Conservation (phyloP, 345 rosid species). For the Eucalyptus pauciflora region DNA sequence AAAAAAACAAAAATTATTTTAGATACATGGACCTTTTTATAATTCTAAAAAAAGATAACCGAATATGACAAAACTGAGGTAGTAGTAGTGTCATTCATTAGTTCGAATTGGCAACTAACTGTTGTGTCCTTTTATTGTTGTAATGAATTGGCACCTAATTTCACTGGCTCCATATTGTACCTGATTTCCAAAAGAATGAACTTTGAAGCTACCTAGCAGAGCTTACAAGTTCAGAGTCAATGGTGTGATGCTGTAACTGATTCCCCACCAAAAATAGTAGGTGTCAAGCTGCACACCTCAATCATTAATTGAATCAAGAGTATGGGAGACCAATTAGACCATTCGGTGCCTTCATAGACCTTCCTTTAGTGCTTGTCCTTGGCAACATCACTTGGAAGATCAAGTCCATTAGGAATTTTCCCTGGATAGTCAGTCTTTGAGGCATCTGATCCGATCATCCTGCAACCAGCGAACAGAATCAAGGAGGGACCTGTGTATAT, state of each 20-base stretch:
- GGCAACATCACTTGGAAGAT: constrained; percentile 1
- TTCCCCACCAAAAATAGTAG: background rate
- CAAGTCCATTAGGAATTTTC: background rate
- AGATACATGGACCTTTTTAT: background rate
- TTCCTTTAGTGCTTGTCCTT: background rate
- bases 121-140: background rate
- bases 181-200: background rate
- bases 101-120: background rate
- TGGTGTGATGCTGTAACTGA: background rate
- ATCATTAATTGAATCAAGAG: background rate
- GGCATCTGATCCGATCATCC: constrained; percentile 6
- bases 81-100: background rate
- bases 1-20: background rate
- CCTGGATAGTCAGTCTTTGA: constrained; percentile 7
- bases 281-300: background rate
- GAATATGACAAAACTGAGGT: background rate
- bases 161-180: background rate
- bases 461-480: background rate
- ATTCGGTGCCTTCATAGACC: background rate
- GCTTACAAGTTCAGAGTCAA: background rate
- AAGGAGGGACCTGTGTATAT: background rate
- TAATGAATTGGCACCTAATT: background rate
- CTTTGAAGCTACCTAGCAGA: background rate
- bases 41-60: background rate
- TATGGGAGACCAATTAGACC: background rate